phyloP scores from a whole-genome alignment of 306 rosid genomes.

The Begonia loranthoides region DNA sequence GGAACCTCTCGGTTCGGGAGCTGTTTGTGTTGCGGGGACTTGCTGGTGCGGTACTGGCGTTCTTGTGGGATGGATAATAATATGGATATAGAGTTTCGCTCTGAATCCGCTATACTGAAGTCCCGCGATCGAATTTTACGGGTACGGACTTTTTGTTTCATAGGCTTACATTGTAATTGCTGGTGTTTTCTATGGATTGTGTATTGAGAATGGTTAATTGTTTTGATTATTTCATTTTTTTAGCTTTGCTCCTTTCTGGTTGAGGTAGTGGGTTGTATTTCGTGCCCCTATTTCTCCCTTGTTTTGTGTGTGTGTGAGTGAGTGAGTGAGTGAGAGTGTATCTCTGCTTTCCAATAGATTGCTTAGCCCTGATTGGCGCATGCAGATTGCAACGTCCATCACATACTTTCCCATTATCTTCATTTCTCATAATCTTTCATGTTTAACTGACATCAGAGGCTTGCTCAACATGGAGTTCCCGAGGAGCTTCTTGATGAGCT shows the following conservation, averaged over 20 bases:
- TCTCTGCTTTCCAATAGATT: not conserved
- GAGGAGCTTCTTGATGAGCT: constrained; percentile 34
- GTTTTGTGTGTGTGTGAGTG: not conserved
- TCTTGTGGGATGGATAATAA: constrained; percentile 30
- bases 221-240: not conserved
- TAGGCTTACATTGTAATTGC: not conserved
- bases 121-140: constrained; percentile 61
- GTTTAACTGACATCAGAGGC: constrained; percentile 42
- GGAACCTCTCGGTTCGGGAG: constrained; percentile 27
- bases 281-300: not conserved
- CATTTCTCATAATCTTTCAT: constrained; percentile 12
- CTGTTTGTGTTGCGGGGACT: constrained; percentile 42
- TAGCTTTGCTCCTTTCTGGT: not conserved
- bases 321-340: not conserved
- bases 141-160: constrained; percentile 22
- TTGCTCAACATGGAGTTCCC: constrained; percentile 52
- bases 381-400: not conserved
- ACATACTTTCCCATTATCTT: not conserved
- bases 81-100: constrained; percentile 57
- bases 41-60: constrained; percentile 37
- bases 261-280: not conserved
- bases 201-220: not conserved
- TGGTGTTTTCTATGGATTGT: not conserved
- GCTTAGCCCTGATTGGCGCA: not conserved
- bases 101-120: constrained; percentile 25